Base-by-base conservation (phyloP, 1,139 yeast species). In the Debaryomycetaceae sp. region DNA sequence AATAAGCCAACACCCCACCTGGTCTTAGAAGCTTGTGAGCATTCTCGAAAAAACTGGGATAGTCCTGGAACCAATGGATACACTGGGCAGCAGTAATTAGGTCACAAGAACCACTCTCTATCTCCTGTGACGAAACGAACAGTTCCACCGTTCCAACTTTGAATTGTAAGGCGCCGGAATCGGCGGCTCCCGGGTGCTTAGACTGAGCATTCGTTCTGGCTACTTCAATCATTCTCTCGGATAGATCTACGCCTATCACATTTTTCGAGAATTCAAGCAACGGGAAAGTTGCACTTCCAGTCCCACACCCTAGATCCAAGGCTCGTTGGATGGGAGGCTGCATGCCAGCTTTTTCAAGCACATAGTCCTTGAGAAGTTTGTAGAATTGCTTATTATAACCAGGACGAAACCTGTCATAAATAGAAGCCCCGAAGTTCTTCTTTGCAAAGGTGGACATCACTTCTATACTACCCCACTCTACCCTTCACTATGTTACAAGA, bases 371-470 rank as follows among this genome's bases (percentile, higher is more conserved):
- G n/a, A 87, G 55, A 11, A 65, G 55, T 8, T 70, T 54, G 54
- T 74, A 85, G 53, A 86, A 79, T 1, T 71, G 58, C 0, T 62
- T 54, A 0, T 90, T 88, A 54, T 87, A 87, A 2, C 72, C 66
- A 0, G 96, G 95, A 44, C 96, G 75, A 55, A 81, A 80, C 9
- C 73, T 65, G 42, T 77, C 70, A 63, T 89, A 89, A 45, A 72
- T 68, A 41, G 75, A 64, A 0, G 91, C 74, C 47, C 81, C 75
- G 66, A 82, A 88, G 17, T 73, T 70, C 1, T 70, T 57, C 43
- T 78, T 80, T 6, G 91, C 70, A 59, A 84, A 88, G 1, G 87
- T 76, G 2, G 91, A 65, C 95, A 87, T 87, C 14, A 6, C 17
- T n/a, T 9, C 9, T 9, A 4, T 2, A 17, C 20, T 17, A 17